Conservation (phyloP, 208 protist species). For the Crithidia brevicula region DNA sequence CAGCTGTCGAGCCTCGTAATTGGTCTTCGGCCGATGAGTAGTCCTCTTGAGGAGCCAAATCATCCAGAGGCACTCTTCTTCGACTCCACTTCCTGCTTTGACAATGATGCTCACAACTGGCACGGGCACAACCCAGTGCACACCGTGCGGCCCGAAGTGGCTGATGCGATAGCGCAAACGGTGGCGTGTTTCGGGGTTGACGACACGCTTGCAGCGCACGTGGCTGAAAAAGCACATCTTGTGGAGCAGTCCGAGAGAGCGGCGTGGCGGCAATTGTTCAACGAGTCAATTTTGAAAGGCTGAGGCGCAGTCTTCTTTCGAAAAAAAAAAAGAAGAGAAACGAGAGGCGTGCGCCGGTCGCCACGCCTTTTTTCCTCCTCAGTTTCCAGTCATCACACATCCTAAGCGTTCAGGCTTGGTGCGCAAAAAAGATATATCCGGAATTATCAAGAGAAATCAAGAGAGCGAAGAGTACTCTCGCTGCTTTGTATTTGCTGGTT, state of each 20-base stretch:
- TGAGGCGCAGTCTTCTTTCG: neutral
- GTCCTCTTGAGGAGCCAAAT: conserved; percentile 13
- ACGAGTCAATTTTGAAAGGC: neutral
- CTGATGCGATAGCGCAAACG: conserved; percentile 35
- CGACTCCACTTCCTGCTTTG: conserved; percentile 13
- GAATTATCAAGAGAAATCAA: no score
- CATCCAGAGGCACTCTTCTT: conserved; percentile 36
- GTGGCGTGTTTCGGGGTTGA: conserved; percentile 46
- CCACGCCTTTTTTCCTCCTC: no score
- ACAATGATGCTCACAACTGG: conserved; percentile 15
- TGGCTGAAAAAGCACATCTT: conserved; percentile 33
- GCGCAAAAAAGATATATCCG: no score
- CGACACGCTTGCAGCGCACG: conserved; percentile 64
- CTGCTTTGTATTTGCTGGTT: no score
- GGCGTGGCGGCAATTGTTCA: conserved; percentile 26
- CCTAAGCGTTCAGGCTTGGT: no score
- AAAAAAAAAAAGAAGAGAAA: neutral
- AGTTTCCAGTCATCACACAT: no score
- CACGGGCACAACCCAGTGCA: conserved; percentile 74
- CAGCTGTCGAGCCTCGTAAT: conserved; percentile 43
- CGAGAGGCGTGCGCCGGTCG: neutral
- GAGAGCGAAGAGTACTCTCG: no score
- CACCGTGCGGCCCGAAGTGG: conserved; percentile 47
- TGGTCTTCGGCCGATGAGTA: neutral
- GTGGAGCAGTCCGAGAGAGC: conserved; percentile 23